Evolutionary conservation across 116 monocot species (phyloP).

Genomic region (Papilionanthe hybrid): DNA sequence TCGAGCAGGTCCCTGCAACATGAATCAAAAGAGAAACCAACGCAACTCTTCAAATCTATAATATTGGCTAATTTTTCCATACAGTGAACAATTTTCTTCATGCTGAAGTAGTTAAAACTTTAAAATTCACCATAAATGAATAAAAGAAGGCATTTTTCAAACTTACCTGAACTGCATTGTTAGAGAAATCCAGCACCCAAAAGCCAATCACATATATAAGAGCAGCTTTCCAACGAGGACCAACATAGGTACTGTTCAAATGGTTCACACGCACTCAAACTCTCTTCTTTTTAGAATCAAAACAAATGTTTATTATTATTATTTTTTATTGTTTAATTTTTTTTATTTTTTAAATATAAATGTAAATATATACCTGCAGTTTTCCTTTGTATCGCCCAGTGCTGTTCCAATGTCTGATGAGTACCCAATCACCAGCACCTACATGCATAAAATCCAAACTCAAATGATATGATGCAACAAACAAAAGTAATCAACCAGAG

Average conservation of each 20-base stretch:
- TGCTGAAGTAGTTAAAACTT: too few relatives aligned
- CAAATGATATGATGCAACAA: neutral
- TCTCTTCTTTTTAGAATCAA: neutral
- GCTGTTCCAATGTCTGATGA: conserved; percentile 53
- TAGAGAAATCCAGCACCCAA: conserved; percentile 53
- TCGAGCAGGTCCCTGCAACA: conserved; percentile 45
- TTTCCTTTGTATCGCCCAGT: conserved; percentile 46
- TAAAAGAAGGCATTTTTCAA: neutral
- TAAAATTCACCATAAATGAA: neutral
- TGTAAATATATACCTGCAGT: conserved; percentile 31
- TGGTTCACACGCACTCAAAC: neutral
- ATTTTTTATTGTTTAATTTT: neutral
- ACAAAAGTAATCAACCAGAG: too few relatives aligned
- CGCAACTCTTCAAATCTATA: neutral
- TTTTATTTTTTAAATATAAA: neutral
- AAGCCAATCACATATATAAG: conserved; percentile 44
- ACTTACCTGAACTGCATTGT: conserved; percentile 45
- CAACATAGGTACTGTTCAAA: conserved; percentile 26
- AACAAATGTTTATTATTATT: neutral
- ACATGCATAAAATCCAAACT: neutral
- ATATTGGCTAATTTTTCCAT: neutral
- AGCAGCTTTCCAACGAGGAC: conserved; percentile 46
- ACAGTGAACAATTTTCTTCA: neutral
- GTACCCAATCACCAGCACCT: conserved; percentile 45
- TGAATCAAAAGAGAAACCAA: neutral